Conservation (phyloP, 306 rosid species). For the Cucurbita ficifolia region DNA sequence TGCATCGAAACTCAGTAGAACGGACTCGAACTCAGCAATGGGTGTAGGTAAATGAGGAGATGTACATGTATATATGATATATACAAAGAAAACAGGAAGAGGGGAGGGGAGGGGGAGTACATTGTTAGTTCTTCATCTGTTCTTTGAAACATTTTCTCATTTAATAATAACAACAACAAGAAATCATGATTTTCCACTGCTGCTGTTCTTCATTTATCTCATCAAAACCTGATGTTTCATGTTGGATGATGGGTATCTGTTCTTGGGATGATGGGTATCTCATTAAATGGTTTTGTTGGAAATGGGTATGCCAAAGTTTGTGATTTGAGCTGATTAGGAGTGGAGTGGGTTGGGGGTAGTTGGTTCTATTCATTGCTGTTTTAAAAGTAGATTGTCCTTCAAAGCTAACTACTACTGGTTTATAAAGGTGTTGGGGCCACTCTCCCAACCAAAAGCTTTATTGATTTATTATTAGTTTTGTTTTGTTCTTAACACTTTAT, state of each 20-base stretch:
- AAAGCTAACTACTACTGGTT: not conserved
- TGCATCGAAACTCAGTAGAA: not conserved
- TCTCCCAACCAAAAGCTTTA: not conserved
- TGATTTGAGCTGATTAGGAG: not conserved
- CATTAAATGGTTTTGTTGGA: not conserved
- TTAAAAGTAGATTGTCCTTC: slow-evolving; percentile 7
- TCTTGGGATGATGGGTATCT: no score
- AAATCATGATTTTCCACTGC: not conserved
- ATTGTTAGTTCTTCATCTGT: slow-evolving; percentile 6
- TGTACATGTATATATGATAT: slow-evolving; percentile 11
- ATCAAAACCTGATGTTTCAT: not conserved
- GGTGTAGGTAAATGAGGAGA: not conserved
- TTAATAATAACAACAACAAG: not conserved
- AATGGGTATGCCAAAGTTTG: not conserved
- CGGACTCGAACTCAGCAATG: not conserved
- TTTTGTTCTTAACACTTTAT: not conserved
- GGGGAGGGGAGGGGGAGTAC: not conserved
- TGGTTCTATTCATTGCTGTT: slow-evolving; percentile 5
- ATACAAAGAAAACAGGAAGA: not conserved
- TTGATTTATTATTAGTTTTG: not conserved
- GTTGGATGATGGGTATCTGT: not conserved
- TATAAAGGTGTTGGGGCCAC: not conserved
- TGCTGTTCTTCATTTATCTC: not conserved
- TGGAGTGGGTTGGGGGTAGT: slow-evolving; percentile 5
- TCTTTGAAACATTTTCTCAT: slow-evolving; percentile 3